Percentiles rank a stretch among this genome's conserved stretches.
These are phyloP conservation scores for Rhodotorula sp. DNA, from an alignment of 1,284 basidiomycete genomes.

Conservation along the genomic window DNA sequence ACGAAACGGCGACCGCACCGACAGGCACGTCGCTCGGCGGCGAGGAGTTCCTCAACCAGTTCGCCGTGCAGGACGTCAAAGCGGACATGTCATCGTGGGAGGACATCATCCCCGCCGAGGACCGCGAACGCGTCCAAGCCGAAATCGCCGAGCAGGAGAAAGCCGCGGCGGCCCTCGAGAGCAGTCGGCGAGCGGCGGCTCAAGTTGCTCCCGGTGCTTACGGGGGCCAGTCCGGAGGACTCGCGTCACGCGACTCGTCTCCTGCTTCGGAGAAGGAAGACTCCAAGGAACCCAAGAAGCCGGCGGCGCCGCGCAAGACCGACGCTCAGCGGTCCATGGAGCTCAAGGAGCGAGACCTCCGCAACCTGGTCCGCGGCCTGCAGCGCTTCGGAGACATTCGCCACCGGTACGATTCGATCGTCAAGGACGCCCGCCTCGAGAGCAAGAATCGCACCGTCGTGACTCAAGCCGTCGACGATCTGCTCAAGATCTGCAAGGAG, in stretches of 20 bases:
- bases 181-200: conserved; percentile 77
- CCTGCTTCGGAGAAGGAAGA: conserved; percentile 39
- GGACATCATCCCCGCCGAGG: conserved; percentile 94
- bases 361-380: conserved; percentile 90
- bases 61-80: conserved; percentile 97
- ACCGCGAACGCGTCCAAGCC: conserved; percentile 68
- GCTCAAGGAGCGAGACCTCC: conserved; percentile 93
- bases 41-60: conserved; percentile 91
- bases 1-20: conserved; percentile 72
- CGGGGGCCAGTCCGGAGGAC: conserved; percentile 78
- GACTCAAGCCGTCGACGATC: conserved; percentile 86
- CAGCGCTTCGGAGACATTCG: conserved; percentile 98
- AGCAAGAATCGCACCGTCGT: conserved; percentile 95
- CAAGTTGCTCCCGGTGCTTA: conserved; percentile 69
- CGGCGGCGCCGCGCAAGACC: conserved; percentile 56
- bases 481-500: conserved; percentile 78
- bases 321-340: conserved; percentile 92
- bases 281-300: conserved; percentile 36
- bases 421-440: conserved; percentile 85
- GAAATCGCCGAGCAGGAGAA: conserved; percentile 55
- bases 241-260: conserved; percentile 58
- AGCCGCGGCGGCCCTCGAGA: conserved; percentile 56
- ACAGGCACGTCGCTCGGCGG: conserved; percentile 88
- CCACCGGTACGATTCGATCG: conserved; percentile 89
- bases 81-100: conserved; percentile 94